phyloP scores from a whole-genome alignment of 768 basidiomycete species.

The Macrolepiota dolichaula region DNA sequence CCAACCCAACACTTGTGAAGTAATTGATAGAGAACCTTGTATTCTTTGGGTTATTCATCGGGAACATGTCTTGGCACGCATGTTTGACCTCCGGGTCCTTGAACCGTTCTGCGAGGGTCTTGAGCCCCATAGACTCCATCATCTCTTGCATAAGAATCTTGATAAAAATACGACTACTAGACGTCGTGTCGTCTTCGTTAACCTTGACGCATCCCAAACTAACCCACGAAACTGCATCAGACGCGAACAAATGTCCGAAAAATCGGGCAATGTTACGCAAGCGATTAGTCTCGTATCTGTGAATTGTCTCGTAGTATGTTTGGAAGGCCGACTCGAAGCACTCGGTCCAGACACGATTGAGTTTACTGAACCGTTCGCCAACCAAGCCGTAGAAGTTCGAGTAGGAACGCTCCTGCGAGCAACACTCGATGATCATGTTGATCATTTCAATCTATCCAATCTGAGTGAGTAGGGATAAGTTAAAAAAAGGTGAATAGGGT shows the following conservation, averaged over 20 bases:
- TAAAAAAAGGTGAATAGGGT: slow-evolving; percentile 15
- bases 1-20: slow-evolving; percentile 93
- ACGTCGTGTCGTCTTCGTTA: slow-evolving; percentile 97
- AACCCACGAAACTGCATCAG: slow-evolving; percentile 88
- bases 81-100: slow-evolving; percentile 78
- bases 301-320: slow-evolving; percentile 93
- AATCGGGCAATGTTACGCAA: slow-evolving; percentile 96
- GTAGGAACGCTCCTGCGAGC: slow-evolving; percentile 98
- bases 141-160: slow-evolving; percentile 97
- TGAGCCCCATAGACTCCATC: slow-evolving; percentile 91
- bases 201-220: slow-evolving; percentile 82
- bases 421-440: slow-evolving; percentile 99
- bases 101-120: slow-evolving; percentile 83
- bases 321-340: slow-evolving; percentile 82
- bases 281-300: slow-evolving; percentile 98
- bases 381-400: slow-evolving; percentile 96
- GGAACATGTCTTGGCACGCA: slow-evolving; percentile 86
- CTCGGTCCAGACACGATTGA: slow-evolving; percentile 94
- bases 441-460: slow-evolving; percentile 79
- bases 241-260: slow-evolving; percentile 88
- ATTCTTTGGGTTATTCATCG: slow-evolving; percentile 93
- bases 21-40: slow-evolving; percentile 97
- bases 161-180: slow-evolving; percentile 92
- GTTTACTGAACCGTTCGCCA: slow-evolving; percentile 94
- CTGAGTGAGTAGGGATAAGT: not conserved